Evolutionary conservation across 179 eudicot genomes (phyloP).

Genomic region (Sideroxylon spinosum): DNA sequence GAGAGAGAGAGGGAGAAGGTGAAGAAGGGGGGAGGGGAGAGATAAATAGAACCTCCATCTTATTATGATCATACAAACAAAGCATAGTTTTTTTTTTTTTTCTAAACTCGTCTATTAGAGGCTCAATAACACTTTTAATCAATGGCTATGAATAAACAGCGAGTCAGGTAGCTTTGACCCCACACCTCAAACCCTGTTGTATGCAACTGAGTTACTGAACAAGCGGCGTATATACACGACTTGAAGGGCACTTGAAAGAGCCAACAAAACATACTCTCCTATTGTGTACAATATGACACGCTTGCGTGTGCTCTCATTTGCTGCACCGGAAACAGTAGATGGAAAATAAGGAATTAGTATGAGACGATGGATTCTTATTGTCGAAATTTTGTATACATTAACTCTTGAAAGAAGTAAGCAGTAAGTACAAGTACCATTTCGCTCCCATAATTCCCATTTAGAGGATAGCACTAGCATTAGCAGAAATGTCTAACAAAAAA

Average conservation of each 20-base stretch:
- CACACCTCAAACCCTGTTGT: conserved; percentile 63
- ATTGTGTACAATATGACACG: conserved; percentile 84
- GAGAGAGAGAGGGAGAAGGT: too few species aligned
- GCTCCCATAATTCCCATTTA: neutral
- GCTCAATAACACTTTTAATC: neutral
- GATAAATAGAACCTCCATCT: neutral
- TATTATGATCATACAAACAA: neutral
- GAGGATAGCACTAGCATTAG: neutral
- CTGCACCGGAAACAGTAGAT: conserved; percentile 38
- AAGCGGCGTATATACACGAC: conserved; percentile 63
- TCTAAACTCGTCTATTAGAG: neutral
- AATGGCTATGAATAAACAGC: neutral
- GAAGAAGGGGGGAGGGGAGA: too few species aligned
- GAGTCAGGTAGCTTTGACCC: neutral
- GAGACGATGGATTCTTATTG: neutral
- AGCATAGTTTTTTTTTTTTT: neutral
- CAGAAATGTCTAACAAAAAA: neutral
- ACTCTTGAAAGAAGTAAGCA: neutral
- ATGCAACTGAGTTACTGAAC: conserved; percentile 82
- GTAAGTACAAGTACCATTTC: neutral
- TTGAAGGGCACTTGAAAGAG: conserved; percentile 69
- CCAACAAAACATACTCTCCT: conserved; percentile 73
- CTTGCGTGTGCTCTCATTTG: conserved; percentile 88
- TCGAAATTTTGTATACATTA: neutral
- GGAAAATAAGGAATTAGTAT: neutral